Conservation (phyloP, 2,329 filamentous ascomycete genomes). For the Stemphylium lycopersici region DNA sequence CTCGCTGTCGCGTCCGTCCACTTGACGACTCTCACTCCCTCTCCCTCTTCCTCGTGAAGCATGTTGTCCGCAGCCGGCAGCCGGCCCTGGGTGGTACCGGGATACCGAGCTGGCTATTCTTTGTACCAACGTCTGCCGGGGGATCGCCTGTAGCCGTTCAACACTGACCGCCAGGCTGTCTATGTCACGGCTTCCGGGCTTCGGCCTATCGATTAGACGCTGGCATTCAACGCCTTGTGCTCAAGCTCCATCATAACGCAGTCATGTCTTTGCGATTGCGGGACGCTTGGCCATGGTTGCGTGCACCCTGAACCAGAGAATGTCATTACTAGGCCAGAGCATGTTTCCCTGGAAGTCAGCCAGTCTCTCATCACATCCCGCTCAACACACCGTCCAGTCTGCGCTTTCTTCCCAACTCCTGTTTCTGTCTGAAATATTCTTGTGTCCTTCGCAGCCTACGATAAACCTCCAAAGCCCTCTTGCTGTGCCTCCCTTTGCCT, state of each 20-base stretch:
- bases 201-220: constrained; percentile 6
- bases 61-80: neutral
- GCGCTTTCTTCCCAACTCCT: too few relatives aligned
- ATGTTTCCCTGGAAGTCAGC: too few relatives aligned
- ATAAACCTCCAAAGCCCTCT: too few relatives aligned
- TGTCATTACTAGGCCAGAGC: neutral
- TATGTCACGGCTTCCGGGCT: constrained; percentile 11
- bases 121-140: neutral
- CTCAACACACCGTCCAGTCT: too few relatives aligned
- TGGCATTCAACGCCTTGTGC: neutral
- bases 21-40: neutral
- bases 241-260: neutral
- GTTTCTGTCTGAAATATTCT: too few relatives aligned
- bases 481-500: too few relatives aligned
- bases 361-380: too few relatives aligned
- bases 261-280: neutral
- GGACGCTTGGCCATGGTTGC: neutral
- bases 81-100: neutral
- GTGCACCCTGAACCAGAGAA: neutral
- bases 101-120: neutral
- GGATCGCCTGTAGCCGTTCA: constrained; percentile 15
- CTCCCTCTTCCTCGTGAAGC: neutral
- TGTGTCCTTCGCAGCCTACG: too few relatives aligned
- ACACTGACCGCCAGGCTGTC: constrained; percentile 17
- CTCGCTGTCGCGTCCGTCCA: neutral